Conservation (phyloP, 106 monocot species). For the Dendrobium chrysotoxum region DNA sequence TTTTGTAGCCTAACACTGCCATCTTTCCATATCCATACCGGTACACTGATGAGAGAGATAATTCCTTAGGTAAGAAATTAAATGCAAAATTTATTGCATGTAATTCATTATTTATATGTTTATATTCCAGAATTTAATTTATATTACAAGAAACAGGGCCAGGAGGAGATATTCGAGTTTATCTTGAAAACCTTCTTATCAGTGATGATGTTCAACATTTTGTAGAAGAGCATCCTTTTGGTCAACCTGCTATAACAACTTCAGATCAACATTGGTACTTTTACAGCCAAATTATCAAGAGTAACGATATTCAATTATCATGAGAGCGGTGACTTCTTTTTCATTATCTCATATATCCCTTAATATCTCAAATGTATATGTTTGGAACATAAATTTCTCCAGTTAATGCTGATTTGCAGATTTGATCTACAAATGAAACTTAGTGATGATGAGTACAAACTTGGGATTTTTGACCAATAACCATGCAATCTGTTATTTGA, state of each 20-base stretch:
- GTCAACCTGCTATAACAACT: slow-evolving; percentile 51
- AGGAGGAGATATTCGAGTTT: slow-evolving; percentile 68
- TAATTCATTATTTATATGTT: background rate
- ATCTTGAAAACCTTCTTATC: slow-evolving; percentile 54
- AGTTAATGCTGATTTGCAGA: background rate
- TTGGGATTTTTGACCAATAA: background rate
- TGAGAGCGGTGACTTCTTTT: background rate
- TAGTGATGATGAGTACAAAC: background rate
- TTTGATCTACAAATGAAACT: background rate
- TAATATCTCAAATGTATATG: background rate
- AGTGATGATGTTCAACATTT: slow-evolving; percentile 59
- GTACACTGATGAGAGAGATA: slow-evolving; percentile 36
- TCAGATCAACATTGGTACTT: slow-evolving; percentile 52
- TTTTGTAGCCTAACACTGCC: slow-evolving; percentile 55
- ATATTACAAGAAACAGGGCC: slow-evolving; percentile 31
- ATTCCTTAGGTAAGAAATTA: slow-evolving; percentile 66
- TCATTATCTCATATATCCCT: background rate
- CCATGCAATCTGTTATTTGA: background rate
- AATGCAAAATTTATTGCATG: background rate
- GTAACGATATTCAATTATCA: background rate
- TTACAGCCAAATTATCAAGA: slow-evolving; percentile 47
- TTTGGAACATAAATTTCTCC: background rate
- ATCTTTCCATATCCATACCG: slow-evolving; percentile 75
- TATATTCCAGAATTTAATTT: background rate
- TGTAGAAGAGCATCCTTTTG: slow-evolving; percentile 63